Evolutionary conservation across 441 rosid species (phyloP).

Genomic region (Euphorbia corollata): DNA sequence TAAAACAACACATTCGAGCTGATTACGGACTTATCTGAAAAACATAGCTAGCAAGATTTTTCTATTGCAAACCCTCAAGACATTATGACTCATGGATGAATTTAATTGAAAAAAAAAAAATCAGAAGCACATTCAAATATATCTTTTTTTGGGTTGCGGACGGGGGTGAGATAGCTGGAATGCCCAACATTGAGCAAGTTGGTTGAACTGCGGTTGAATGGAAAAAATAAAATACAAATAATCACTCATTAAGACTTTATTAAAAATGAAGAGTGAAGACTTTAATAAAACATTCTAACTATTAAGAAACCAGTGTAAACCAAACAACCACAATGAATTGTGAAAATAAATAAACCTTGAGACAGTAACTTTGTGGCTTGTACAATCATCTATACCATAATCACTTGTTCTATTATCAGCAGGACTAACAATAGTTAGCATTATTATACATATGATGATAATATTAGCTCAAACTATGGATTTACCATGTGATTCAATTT

Average conservation of each 20-base stretch:
- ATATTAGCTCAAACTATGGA: neutral
- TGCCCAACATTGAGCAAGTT: neutral
- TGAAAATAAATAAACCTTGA: neutral
- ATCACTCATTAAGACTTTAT: neutral
- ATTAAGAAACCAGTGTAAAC: neutral
- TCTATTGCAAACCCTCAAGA: neutral
- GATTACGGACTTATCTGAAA: neutral
- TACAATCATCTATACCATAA: neutral
- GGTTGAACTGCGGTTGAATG: no score
- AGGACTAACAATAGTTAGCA: neutral
- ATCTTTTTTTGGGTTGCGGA: no score
- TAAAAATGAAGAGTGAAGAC: neutral
- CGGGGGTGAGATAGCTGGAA: neutral
- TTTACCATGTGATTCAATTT: neutral
- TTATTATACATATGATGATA: slow-evolving; percentile 1
- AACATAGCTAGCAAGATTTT: slow-evolving; percentile 3
- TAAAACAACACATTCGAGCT: neutral
- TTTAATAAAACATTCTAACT: neutral
- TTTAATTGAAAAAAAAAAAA: no score
- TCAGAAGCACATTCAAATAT: no score
- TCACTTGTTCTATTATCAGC: neutral
- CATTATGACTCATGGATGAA: no score
- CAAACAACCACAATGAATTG: neutral
- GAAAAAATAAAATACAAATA: no score
- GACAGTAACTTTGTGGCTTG: neutral